A percentile compares a stretch with the other conserved stretches of the same genome.
These are phyloP conservation scores for Pleurostoma richardsiae DNA, from an alignment of 2,329 filamentous ascomycete genomes.

Conservation along the genomic window DNA sequence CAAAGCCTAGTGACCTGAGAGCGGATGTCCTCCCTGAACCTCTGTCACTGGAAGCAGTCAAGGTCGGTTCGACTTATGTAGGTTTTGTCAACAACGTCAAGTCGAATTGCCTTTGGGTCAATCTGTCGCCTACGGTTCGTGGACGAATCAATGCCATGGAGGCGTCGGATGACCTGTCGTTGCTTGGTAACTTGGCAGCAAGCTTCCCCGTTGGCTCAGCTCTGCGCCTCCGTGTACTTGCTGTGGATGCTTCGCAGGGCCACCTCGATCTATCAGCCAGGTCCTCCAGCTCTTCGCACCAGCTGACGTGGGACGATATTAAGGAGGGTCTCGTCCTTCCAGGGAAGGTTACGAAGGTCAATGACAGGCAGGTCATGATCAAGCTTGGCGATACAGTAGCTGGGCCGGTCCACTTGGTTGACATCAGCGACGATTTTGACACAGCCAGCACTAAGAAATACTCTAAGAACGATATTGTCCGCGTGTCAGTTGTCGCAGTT, in stretches of 20 bases:
- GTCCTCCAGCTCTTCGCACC: constrained; percentile 50
- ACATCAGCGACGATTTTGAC: constrained; percentile 81
- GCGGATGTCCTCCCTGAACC: constrained; percentile 32
- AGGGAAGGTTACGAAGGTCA: constrained; percentile 78
- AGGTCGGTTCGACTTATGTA: constrained; percentile 65
- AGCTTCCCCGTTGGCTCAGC: constrained; percentile 92
- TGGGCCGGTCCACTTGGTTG: constrained; percentile 75
- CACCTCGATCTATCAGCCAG: constrained; percentile 80
- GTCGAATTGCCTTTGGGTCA: constrained; percentile 81
- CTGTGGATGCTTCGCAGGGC: constrained; percentile 66
- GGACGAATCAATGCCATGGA: constrained; percentile 80
- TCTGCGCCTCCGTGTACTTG: constrained; percentile 71
- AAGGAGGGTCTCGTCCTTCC: constrained; percentile 77
- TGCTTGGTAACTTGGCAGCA: constrained; percentile 67
- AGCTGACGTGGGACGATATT: constrained; percentile 64
- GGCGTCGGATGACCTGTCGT: constrained; percentile 78
- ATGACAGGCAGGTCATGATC: constrained; percentile 77
- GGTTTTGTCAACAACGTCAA: constrained; percentile 90
- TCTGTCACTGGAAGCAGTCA: constrained; percentile 67
- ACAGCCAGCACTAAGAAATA: constrained; percentile 71
- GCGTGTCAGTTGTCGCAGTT: constrained; percentile 77
- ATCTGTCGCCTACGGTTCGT: constrained; percentile 80
- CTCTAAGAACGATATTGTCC: constrained; percentile 79
- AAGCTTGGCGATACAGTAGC: constrained; percentile 78
- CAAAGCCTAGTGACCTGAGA: constrained; percentile 65